phyloP scores from a whole-genome alignment of 208 protist species.

The Porcisia hertigi region DNA sequence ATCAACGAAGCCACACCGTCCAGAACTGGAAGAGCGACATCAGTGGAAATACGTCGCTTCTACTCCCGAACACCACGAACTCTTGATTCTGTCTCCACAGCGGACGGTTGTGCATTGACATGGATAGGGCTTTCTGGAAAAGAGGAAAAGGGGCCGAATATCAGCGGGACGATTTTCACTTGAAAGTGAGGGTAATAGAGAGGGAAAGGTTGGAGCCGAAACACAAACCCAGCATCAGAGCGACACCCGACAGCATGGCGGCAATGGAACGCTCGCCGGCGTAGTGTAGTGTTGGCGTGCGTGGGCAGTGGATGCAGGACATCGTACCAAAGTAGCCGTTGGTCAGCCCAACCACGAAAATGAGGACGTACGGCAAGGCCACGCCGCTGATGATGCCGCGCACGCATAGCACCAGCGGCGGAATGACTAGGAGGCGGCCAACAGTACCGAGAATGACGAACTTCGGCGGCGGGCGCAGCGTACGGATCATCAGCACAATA shows the following conservation, averaged over 20 bases:
- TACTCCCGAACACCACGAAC: background rate
- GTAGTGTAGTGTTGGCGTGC: constrained; percentile 39
- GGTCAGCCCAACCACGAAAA: constrained; percentile 50
- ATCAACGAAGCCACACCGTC: background rate
- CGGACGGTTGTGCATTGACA: background rate
- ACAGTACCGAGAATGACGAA: constrained; percentile 50
- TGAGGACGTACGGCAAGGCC: constrained; percentile 58
- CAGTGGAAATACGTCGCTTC: background rate
- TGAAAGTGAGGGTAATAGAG: constrained; percentile 43
- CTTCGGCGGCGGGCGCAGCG: constrained; percentile 42
- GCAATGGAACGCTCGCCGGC: constrained; percentile 71
- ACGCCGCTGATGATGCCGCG: constrained; percentile 42
- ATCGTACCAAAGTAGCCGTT: constrained; percentile 83
- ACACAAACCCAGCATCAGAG: constrained; percentile 58
- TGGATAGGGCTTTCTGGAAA: background rate
- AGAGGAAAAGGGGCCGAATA: background rate
- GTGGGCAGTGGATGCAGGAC: constrained; percentile 65
- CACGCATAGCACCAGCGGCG: constrained; percentile 67
- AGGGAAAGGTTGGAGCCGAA: constrained; percentile 54
- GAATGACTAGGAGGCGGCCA: constrained; percentile 52
- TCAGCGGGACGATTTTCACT: background rate
- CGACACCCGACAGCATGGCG: constrained; percentile 43
- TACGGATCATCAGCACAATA: constrained; percentile 43
- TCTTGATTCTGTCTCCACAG: background rate
- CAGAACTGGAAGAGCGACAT: background rate